Conservation (phyloP, 176 grass and related monocot genomes). For the Thalia dealbata region DNA sequence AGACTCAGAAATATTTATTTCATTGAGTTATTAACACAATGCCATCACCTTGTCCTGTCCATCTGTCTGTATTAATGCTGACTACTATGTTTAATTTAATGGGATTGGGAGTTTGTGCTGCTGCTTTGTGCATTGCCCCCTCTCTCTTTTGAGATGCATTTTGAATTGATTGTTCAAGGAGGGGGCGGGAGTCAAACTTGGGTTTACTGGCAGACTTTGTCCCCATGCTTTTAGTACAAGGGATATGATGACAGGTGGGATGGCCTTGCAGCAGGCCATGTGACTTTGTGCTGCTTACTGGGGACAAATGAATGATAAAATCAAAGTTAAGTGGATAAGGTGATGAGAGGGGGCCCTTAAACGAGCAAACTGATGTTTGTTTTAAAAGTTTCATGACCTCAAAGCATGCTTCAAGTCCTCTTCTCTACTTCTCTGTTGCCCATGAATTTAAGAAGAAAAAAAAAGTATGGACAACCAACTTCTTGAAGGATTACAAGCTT, state of each 20-base stretch:
- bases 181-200: conserved; percentile 5
- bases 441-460: no score
- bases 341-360: background rate
- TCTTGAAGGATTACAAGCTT: no score
- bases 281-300: background rate
- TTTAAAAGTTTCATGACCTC: background rate
- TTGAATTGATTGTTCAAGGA: conserved; percentile 1
- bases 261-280: background rate
- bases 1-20: conserved; percentile 10
- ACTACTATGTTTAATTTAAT: background rate
- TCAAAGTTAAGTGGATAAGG: background rate
- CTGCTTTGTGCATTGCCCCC: background rate
- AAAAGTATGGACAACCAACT: no score
- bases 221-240: conserved; percentile 17
- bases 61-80: conserved; percentile 7
- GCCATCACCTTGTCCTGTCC: conserved; percentile 11
- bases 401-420: background rate
- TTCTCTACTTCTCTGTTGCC: no score
- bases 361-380: no score
- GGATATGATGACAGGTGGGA: conserved; percentile 15
- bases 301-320: background rate
- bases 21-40: conserved; percentile 5
- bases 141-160: background rate
- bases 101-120: background rate
- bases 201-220: conserved; percentile 11